These are phyloP conservation scores for Saccharomycopsis selenospora DNA, from an alignment of 805 yeast species.

Conservation along the genomic window DNA sequence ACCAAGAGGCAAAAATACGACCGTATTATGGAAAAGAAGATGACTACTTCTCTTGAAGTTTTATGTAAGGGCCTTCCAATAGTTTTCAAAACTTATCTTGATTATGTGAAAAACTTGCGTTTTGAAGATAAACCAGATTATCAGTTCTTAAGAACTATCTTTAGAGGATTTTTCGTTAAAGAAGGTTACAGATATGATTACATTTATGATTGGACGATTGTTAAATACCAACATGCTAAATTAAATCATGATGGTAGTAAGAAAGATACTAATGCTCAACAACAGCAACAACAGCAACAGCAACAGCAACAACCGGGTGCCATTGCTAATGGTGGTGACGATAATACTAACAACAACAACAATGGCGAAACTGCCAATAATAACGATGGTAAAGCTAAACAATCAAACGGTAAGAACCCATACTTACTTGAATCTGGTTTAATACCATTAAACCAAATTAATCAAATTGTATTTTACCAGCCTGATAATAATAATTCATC, in stretches of 20 bases:
- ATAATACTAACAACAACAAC: neutral
- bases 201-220: constrained; percentile 94
- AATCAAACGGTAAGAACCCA: constrained; percentile 11
- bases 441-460: constrained; percentile 20
- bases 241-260: constrained; percentile 28
- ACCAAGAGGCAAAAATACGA: constrained; percentile 96
- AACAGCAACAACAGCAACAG: neutral
- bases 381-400: neutral
- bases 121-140: constrained; percentile 98
- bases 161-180: constrained; percentile 81
- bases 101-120: constrained; percentile 81
- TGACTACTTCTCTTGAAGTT: constrained; percentile 79
- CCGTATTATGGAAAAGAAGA: constrained; percentile 89
- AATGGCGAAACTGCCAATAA: constrained; percentile 13
- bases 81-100: constrained; percentile 82
- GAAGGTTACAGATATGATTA: constrained; percentile 90
- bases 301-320: constrained; percentile 1
- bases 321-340: neutral
- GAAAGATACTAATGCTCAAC: neutral
- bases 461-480: constrained; percentile 20
- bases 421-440: constrained; percentile 16
- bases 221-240: constrained; percentile 59
- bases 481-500: constrained; percentile 13
- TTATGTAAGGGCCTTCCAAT: constrained; percentile 88
- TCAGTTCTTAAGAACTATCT: constrained; percentile 74